phyloP scores from a whole-genome alignment of 2,329 filamentous ascomycete species.

The Akanthomyces muscarius region DNA sequence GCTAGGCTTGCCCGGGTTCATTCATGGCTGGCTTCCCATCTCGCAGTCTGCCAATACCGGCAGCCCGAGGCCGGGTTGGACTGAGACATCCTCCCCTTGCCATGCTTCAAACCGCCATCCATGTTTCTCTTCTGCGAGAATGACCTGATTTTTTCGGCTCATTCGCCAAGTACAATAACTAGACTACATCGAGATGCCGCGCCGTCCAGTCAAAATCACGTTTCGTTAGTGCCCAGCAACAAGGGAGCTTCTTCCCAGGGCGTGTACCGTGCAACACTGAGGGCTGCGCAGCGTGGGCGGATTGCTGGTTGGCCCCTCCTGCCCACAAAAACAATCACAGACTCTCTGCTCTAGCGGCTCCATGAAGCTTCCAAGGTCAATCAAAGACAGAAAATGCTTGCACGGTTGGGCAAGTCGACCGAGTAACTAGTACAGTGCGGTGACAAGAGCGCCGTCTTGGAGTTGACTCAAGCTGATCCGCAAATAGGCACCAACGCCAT shows the following conservation, averaged over 20 bases:
- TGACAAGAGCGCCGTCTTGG: not conserved
- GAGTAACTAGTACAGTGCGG: not conserved
- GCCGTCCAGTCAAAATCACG: not conserved
- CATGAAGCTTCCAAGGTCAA: not conserved
- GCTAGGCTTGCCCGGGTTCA: not conserved
- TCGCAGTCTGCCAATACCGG: not conserved
- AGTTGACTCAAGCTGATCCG: not conserved
- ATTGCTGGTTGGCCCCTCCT: not conserved
- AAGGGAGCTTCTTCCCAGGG: too few relatives aligned
- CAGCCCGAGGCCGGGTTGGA: not conserved
- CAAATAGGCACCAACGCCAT: not conserved
- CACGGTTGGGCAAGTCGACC: not conserved
- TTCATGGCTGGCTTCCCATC: not conserved
- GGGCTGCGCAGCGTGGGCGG: not conserved
- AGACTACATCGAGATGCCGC: not conserved
- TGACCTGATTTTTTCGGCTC: not conserved
- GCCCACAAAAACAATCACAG: slow-evolving; percentile 4
- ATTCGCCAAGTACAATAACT: not conserved
- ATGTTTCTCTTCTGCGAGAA: not conserved
- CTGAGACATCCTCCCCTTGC: slow-evolving; percentile 4
- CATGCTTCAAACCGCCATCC: not conserved
- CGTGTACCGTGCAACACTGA: not conserved
- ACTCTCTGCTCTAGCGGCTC: not conserved
- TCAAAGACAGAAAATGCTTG: not conserved
- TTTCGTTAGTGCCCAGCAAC: not conserved